Conservation (phyloP, 495 filamentous ascomycete species). For the Tuber magnatum region DNA sequence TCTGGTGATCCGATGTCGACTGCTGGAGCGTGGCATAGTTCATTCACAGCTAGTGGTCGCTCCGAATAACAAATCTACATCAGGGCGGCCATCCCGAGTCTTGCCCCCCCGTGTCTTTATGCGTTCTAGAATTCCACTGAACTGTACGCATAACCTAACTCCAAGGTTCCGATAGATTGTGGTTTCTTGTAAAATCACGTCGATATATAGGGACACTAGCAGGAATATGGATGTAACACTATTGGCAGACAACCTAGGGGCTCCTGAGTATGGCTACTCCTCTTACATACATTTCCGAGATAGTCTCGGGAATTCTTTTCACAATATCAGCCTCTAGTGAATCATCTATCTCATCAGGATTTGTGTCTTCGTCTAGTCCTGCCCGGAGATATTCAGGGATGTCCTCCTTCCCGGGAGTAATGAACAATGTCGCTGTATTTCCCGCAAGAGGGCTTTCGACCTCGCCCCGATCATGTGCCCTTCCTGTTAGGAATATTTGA, state of each 20-base stretch:
- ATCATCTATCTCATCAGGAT: not conserved
- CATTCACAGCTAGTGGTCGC: not conserved
- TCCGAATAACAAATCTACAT: conserved; percentile 1
- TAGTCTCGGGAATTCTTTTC: not conserved
- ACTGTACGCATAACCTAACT: not conserved
- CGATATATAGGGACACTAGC: not conserved
- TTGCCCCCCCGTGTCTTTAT: not conserved
- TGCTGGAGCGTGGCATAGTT: not conserved
- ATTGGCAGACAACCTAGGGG: not conserved
- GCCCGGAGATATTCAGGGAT: not conserved
- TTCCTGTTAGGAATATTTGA: not conserved
- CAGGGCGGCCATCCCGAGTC: not conserved
- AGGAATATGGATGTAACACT: not conserved
- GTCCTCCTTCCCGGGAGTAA: not conserved
- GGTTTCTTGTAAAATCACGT: not conserved
- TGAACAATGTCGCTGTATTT: not conserved
- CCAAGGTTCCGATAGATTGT: not conserved
- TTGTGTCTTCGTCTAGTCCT: not conserved
- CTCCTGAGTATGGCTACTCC: not conserved
- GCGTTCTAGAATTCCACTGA: not conserved
- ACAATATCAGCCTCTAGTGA: not conserved
- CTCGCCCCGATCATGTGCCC: not conserved
- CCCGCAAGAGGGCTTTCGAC: not conserved
- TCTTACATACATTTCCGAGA: not conserved
- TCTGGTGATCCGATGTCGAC: not conserved